These are phyloP conservation scores for Leccinum pallidistipes DNA, from an alignment of 1,284 basidiomycete genomes.

Conservation along the genomic window DNA sequence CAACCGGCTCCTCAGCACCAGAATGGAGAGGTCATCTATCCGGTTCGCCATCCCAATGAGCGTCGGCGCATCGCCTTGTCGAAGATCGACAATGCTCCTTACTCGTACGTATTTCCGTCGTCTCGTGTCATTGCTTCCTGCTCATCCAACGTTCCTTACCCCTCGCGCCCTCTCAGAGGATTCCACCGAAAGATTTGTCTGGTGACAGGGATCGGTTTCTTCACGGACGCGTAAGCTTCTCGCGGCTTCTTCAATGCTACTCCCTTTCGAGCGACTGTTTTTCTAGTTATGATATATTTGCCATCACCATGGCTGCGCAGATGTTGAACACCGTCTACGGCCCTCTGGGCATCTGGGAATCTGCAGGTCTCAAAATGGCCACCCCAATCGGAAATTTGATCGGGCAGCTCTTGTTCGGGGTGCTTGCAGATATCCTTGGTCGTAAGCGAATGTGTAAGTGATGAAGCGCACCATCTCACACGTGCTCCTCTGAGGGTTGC, in stretches of 20 bases:
- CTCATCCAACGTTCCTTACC: background rate
- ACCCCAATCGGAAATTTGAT: slow-evolving; percentile 59
- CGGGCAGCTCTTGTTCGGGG: slow-evolving; percentile 58
- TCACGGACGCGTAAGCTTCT: slow-evolving; percentile 68
- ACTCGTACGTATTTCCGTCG: slow-evolving; percentile 30
- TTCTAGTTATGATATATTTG: slow-evolving; percentile 64
- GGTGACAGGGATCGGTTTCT: slow-evolving; percentile 78
- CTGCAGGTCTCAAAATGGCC: slow-evolving; percentile 75
- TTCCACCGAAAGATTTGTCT: slow-evolving; percentile 69
- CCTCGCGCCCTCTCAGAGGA: slow-evolving; percentile 36
- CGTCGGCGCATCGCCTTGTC: slow-evolving; percentile 64
- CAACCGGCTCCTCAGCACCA: background rate
- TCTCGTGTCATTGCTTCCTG: slow-evolving; percentile 15
- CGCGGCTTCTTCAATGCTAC: background rate
- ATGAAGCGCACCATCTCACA: background rate
- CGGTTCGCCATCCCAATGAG: slow-evolving; percentile 33
- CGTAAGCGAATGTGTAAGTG: slow-evolving; percentile 40
- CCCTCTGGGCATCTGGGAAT: slow-evolving; percentile 41
- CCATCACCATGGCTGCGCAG: slow-evolving; percentile 69
- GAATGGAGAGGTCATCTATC: background rate
- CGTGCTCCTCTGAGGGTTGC: background rate
- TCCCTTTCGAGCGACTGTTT: background rate
- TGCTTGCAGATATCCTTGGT: slow-evolving; percentile 52
- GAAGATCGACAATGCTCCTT: slow-evolving; percentile 71
- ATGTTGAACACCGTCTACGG: slow-evolving; percentile 80